Evolutionary conservation across 176 grass and related monocot species (phyloP), one percentile per base, ranked within the genome.

Genomic region (Eragrostis curvula): DNA sequence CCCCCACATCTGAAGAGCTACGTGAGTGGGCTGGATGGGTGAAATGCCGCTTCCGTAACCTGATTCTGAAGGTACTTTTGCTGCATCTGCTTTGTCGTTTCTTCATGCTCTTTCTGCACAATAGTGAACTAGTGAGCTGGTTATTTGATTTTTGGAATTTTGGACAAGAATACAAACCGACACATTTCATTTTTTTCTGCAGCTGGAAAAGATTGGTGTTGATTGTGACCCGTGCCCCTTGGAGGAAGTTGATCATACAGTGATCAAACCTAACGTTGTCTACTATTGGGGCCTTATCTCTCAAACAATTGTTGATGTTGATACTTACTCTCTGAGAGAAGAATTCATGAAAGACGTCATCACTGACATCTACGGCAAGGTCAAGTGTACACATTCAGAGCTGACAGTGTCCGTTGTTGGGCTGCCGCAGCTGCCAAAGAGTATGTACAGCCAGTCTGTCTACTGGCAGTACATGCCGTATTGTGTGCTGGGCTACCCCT

Each of bases 11-110:
- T 51, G 68, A 74, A 30, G 88, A 94, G 44, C 84, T 91, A 79
- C 62, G 27, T n/a, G 84, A 94, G 14, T 94, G 92, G 92, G 69
- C 59, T 63, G 92, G 89, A 75, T 94, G 92, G 92, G 89, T 94
- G 57, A 94, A 94, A 81, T 94, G 87, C 20, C 87, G 92, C 68
- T 70, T 89, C 60, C 87, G 87, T 12, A 23, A 61, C 67, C 92
- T 94, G 52, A 79, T 89, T 84, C 81, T 85, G 14, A 91, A 89
- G 92, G 92, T 94, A 85, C 21, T 46, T 46, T 20, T 70, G 30
- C 5, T 36, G 49, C 78, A 30, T 5, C 51, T 40, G 29, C 39
- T 44, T 64, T 76, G 70, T 55, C 73, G 13, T 81, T 81, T 70
- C 21, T 48, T 42, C 21, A 61, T 29, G 50, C 24, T 53, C 1